A percentile compares a stretch with the other conserved stretches of the same genome.
Evolutionary conservation across 148 eudicot genomes (phyloP).

Genomic region (Cornus suecica): DNA sequence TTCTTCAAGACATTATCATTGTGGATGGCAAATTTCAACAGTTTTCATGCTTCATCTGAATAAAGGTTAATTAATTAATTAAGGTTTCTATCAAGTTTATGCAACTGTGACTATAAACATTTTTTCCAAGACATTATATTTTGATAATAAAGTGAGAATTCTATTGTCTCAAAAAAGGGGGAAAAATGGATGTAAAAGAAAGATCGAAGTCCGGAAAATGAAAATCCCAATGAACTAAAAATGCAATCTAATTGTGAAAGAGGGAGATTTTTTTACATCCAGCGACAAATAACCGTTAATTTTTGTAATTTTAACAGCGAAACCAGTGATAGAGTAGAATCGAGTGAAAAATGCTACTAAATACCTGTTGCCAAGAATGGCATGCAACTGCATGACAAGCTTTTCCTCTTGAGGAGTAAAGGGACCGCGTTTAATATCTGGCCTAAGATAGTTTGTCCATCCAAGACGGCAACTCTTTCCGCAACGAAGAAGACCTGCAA

Average conservation of each 20-base stretch:
- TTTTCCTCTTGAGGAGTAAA: slow-evolving; percentile 63
- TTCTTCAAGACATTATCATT: not conserved
- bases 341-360: not conserved
- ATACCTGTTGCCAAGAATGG: slow-evolving; percentile 68
- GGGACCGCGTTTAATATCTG: slow-evolving; percentile 76
- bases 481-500: slow-evolving; percentile 59
- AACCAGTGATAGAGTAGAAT: not conserved
- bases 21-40: not conserved
- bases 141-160: no score
- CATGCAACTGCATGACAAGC: slow-evolving; percentile 68
- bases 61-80: no score
- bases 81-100: not conserved
- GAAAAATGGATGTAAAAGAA: no score
- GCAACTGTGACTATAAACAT: not conserved
- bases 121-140: no score
- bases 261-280: no score
- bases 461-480: slow-evolving; percentile 80
- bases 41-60: not conserved
- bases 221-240: no score
- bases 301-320: not conserved
- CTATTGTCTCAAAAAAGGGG: no score
- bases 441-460: slow-evolving; percentile 73
- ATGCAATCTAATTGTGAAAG: no score
- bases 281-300: no score
- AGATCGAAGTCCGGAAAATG: no score